Evolutionary conservation across 805 yeast species (phyloP), one percentile per base, ranked within the genome.

Genomic region (Ogataea kodamae): DNA sequence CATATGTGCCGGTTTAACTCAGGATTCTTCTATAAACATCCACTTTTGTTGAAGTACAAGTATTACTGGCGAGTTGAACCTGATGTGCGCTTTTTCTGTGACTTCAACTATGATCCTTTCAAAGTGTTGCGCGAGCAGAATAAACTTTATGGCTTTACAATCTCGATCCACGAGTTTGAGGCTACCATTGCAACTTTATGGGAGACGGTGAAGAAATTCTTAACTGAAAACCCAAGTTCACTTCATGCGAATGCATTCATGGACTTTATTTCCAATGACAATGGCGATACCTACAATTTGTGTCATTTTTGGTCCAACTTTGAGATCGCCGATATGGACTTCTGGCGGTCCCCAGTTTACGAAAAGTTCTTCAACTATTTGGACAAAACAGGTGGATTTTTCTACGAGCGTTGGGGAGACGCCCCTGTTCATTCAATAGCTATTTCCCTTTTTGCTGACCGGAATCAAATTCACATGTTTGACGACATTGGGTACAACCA

Each of bases 391-490:
- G 94, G 94, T 37, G 95, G 94, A 1, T 84, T 84, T 55, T 84
- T 75, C 56, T 82, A 83, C 53, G 92, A 86, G 62, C 69, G 96
- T 46, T 86, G 95, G 95, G 96, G 96, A 13, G 96, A 86, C 60
- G 95, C 95, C 0, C 95, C 95, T 3, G 74, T 85, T n/a, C 95
- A 85, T 61, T 74, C 94, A 1, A 69, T 85, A 31, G 94, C 84
- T 5, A 83, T 76, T 3, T 61, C 87, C 2, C 60, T 80, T 28
- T 67, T 82, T 49, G 57, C 79, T 31, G 69, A 75, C 41, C 66
- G 67, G 47, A 60, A 64, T 18, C 72, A 81, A 49, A 54, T 85
- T 11, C 85, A 81, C 56, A 81, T 73, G 62, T 81, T 85, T 49
- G 80, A 76, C 37, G 80, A 84, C 42, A 68, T 84, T 24, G 95